Percentiles rank a stretch among this genome's conserved stretches.
phyloP scores from a whole-genome alignment of 257 asterid species.

The Solanum tarapatanum region DNA sequence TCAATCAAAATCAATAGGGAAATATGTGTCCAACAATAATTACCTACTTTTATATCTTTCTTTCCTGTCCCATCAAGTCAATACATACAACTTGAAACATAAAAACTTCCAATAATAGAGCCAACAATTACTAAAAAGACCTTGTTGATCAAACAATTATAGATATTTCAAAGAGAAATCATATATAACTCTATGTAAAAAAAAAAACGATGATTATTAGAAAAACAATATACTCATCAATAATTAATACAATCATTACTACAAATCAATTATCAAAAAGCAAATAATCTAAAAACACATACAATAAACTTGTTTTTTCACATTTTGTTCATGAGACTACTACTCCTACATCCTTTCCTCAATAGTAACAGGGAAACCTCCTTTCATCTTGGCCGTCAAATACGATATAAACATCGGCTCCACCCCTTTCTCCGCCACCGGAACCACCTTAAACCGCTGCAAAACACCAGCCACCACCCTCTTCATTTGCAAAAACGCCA shows the following conservation, averaged over 20 bases:
- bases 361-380: slow-evolving; percentile 17
- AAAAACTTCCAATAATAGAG: too few relatives aligned
- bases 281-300: background rate
- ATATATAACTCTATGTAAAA: background rate
- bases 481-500: slow-evolving; percentile 19
- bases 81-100: too few relatives aligned
- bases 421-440: slow-evolving; percentile 1
- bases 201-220: background rate
- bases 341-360: background rate
- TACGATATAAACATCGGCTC: background rate
- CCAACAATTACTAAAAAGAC: background rate
- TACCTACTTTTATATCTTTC: too few relatives aligned
- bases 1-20: too few relatives aligned
- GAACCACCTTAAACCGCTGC: slow-evolving; percentile 5
- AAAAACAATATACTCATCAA: background rate
- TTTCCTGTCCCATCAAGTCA: too few relatives aligned
- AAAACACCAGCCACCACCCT: slow-evolving; percentile 14
- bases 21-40: too few relatives aligned
- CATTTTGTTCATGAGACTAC: background rate
- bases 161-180: too few relatives aligned
- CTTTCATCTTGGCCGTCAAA: slow-evolving; percentile 16
- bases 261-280: background rate
- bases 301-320: background rate
- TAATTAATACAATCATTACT: background rate
- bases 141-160: background rate